Base-by-base conservation (phyloP, 1,284 basidiomycete genomes). In the Trichosporon faecale region DNA sequence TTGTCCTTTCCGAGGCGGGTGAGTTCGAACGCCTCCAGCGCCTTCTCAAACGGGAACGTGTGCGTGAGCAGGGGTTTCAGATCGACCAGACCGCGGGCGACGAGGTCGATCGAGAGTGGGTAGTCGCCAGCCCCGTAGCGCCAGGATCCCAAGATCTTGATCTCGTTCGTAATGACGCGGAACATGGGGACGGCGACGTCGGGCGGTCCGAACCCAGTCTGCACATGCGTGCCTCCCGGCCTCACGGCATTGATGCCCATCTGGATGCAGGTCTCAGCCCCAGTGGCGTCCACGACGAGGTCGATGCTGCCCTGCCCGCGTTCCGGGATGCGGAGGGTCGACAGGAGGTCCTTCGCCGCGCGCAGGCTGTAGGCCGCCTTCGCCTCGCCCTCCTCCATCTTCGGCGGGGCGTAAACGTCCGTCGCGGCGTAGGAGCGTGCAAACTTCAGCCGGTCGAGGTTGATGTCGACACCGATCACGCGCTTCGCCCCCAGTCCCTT, bases 401-500 rank as follows among this genome's bases (percentile, higher is more conserved):
- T 74, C 69, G 69, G 70, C 68, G 68, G 69, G 29, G 29, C 29
- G 29, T 61, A 95, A 21, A 87, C 85, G 72, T 95, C 91, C 2
- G 93, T 92, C 9, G 94, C 94, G 25, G 91, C 92, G 82, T 95
- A 95, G 40, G 80, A 76, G 81, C 90, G 90, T n/a, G 96, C 95
- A 80, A 98, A 98, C 63, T 91, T 88, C 60, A 99, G 89, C 67
- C 95, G 90, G 68, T 86, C 85, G 60, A 89, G 85, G 67, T 93
- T 88, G 74, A 98, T 94, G 80, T 99, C 86, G 73, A 96, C 87
- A 2, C 90, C 93, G 71, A 96, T 88, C 72, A 95, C 86, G 64
- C 91, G 88, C 65, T 88, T 86, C 0, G 94, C 94, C 31, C 93
- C 94, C 66, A 95, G 86, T 0, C 94, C 94, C 80, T 91, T 93